These are phyloP conservation scores for Flaveria floridana DNA, from an alignment of 140 eudicot species.

Conservation along the genomic window DNA sequence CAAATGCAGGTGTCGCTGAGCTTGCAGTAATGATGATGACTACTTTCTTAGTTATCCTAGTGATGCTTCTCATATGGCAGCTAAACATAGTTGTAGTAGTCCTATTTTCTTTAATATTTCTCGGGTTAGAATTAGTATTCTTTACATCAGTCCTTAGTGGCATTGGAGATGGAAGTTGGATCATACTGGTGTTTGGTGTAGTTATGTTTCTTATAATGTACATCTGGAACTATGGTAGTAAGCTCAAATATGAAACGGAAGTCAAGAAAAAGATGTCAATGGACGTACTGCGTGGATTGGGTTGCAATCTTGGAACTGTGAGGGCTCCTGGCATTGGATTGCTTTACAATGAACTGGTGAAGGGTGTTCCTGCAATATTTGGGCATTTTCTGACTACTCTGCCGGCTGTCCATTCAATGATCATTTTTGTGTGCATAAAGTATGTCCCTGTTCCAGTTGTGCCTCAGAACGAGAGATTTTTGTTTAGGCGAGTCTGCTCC, in stretches of 20 bases:
- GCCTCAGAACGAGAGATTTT: slow-evolving; percentile 85
- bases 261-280: slow-evolving; percentile 83
- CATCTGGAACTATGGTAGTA: slow-evolving; percentile 95
- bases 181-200: slow-evolving; percentile 65
- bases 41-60: slow-evolving; percentile 81
- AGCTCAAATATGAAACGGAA: slow-evolving; percentile 92
- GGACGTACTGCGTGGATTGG: slow-evolving; percentile 74
- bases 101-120: slow-evolving; percentile 57
- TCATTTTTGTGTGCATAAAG: slow-evolving; percentile 89
- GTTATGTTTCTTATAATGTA: slow-evolving; percentile 73
- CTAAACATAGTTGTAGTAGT: slow-evolving; percentile 61
- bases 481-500: slow-evolving; percentile 87
- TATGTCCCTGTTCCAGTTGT: slow-evolving; percentile 90
- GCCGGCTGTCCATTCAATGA: slow-evolving; percentile 94
- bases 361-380: slow-evolving; percentile 87
- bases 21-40: slow-evolving; percentile 98
- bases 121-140: slow-evolving; percentile 74
- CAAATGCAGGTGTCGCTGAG: slow-evolving; percentile 88
- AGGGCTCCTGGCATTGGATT: slow-evolving; percentile 97
- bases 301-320: slow-evolving; percentile 85
- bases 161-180: slow-evolving; percentile 93
- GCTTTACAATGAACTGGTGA: slow-evolving; percentile 86
- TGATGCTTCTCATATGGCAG: slow-evolving; percentile 99
- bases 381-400: slow-evolving; percentile 83
- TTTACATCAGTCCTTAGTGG: slow-evolving; percentile 78